Conservation (phyloP, 495 filamentous ascomycete genomes). For the Xylaria bambusicola region DNA sequence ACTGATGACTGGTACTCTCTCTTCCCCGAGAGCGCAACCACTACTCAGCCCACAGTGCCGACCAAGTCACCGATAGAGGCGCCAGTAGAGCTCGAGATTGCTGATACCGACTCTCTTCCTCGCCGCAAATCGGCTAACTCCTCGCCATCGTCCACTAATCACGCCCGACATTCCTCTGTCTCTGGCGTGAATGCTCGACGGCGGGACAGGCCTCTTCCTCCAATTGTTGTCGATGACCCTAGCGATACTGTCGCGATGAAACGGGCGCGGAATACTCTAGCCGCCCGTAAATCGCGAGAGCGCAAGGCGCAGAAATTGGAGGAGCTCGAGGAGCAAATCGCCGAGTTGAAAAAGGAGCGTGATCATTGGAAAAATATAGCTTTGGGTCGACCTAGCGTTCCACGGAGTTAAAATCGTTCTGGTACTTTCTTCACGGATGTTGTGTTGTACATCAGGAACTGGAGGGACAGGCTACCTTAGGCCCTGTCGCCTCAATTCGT, state of each 20-base stretch:
- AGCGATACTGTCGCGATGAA: constrained; percentile 74
- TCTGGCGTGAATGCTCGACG: constrained; percentile 70
- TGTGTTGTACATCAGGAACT: constrained; percentile 19
- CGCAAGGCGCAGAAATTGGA: constrained; percentile 73
- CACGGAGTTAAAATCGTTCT: constrained; percentile 1
- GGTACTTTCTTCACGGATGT: constrained; percentile 11
- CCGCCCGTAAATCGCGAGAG: constrained; percentile 90
- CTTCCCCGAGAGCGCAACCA: constrained; percentile 54
- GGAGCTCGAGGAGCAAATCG: constrained; percentile 57
- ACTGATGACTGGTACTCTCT: constrained; percentile 63
- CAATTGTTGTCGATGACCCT: constrained; percentile 75
- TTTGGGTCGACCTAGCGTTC: constrained; percentile 27
- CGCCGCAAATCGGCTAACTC: constrained; percentile 50
- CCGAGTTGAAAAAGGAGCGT: constrained; percentile 50
- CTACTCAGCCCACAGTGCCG: constrained; percentile 28
- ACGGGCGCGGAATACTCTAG: constrained; percentile 92
- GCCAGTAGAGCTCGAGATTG: constrained; percentile 43
- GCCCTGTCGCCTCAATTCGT: constrained; percentile 17
- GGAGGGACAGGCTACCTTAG: constrained; percentile 22
- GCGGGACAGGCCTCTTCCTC: constrained; percentile 76
- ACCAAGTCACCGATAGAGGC: constrained; percentile 47
- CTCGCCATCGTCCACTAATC: constrained; percentile 43
- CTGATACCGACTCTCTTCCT: constrained; percentile 33
- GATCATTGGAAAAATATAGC: constrained; percentile 63
- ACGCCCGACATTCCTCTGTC: constrained; percentile 63